These are phyloP conservation scores for Alnus glutinosa DNA, from an alignment of 306 rosid genomes.

Conservation along the genomic window DNA sequence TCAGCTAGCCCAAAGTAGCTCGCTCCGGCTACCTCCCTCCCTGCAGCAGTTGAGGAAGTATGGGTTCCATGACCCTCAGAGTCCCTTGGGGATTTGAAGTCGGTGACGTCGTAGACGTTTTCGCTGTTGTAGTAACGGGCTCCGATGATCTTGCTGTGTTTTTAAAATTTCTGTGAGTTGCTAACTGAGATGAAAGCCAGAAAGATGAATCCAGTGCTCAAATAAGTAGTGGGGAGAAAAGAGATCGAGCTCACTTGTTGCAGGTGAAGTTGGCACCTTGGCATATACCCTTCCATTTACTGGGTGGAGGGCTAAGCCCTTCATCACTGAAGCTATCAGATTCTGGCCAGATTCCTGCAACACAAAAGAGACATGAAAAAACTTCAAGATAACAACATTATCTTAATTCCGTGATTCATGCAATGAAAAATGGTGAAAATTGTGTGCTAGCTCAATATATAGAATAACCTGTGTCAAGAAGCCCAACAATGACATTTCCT, in stretches of 20 bases:
- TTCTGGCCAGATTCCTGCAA: slow-evolving; percentile 47
- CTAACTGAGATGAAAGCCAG: neutral
- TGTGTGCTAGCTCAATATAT: no score
- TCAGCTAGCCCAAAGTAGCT: slow-evolving; percentile 33
- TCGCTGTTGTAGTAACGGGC: slow-evolving; percentile 6
- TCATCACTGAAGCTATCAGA: slow-evolving; percentile 35
- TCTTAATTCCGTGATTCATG: no score
- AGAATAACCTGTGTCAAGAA: slow-evolving; percentile 29
- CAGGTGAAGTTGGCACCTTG: slow-evolving; percentile 35
- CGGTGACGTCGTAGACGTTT: neutral
- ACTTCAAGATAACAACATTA: neutral
- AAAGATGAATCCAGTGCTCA: neutral
- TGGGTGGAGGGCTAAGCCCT: slow-evolving; percentile 30
- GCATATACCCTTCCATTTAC: slow-evolving; percentile 45
- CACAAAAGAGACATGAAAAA: neutral
- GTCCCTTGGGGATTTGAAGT: slow-evolving; percentile 38
- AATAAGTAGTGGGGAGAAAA: neutral
- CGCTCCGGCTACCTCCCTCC: slow-evolving; percentile 26
- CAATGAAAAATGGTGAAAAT: neutral
- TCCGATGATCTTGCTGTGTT: slow-evolving; percentile 28
- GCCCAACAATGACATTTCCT: slow-evolving; percentile 31
- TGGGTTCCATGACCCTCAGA: slow-evolving; percentile 35
- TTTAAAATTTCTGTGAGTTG: neutral
- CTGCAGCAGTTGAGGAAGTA: slow-evolving; percentile 40
- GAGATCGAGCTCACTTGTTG: slow-evolving; percentile 35